These are phyloP conservation scores for Ophiostoma triangulosporum DNA, from an alignment of 2,329 filamentous ascomycete genomes.

Conservation along the genomic window DNA sequence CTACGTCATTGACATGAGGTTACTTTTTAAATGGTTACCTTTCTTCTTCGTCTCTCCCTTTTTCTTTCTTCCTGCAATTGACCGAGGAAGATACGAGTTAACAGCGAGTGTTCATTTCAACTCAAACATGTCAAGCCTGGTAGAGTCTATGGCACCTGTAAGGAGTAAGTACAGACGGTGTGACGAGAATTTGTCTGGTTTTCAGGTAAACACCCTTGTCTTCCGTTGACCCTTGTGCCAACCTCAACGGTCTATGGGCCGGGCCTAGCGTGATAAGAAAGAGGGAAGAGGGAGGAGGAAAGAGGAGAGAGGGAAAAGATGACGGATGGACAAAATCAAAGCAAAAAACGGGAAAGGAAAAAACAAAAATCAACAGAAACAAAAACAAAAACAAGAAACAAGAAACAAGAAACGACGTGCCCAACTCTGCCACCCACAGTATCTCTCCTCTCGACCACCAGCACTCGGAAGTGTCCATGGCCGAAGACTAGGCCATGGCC, in stretches of 20 bases:
- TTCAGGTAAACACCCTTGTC: neutral
- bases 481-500: neutral
- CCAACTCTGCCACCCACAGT: neutral
- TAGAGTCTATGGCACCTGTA: too few species aligned
- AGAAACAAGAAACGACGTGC: neutral
- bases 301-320: neutral
- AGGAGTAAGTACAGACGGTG: too few species aligned
- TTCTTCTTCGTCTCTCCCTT: neutral
- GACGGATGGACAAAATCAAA: neutral
- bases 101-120: neutral
- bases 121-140: too few species aligned
- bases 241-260: neutral
- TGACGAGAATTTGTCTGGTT: too few species aligned
- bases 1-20: too few species aligned
- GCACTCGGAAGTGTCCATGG: neutral
- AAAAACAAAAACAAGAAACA: neutral
- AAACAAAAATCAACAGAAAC: neutral
- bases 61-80: too few species aligned
- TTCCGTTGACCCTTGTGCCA: neutral
- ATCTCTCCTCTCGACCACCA: too few species aligned
- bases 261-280: conserved; percentile 1
- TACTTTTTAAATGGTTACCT: too few species aligned
- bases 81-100: conserved; percentile 2
- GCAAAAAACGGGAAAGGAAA: neutral
- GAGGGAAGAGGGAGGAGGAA: neutral